A percentile compares a stretch with the other conserved stretches of the same genome.
These are phyloP conservation scores for Dactylellina haptotyla DNA, from an alignment of 2,329 filamentous ascomycete species.

Conservation along the genomic window DNA sequence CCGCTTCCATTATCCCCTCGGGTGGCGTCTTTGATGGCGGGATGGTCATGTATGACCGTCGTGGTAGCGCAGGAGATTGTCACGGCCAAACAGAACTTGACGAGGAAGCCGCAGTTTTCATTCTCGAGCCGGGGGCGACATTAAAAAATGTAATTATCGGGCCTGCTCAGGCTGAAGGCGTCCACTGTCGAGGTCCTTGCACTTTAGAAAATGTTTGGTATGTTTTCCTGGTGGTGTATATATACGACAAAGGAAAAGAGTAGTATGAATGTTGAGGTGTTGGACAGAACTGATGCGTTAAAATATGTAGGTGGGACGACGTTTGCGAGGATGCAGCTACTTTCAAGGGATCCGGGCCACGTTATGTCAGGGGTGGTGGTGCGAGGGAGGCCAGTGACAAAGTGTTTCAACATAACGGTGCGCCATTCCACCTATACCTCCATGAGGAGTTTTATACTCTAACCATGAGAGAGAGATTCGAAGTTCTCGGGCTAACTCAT, in stretches of 20 bases:
- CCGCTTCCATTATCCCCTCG: slow-evolving; percentile 20
- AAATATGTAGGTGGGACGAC: slow-evolving; percentile 62
- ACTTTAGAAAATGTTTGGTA: slow-evolving; percentile 64
- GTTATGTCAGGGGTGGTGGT: slow-evolving; percentile 61
- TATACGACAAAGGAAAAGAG: too few relatives aligned
- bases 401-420: slow-evolving; percentile 61
- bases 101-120: slow-evolving; percentile 65
- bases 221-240: too few relatives aligned
- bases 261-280: too few relatives aligned
- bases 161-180: slow-evolving; percentile 65
- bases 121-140: slow-evolving; percentile 66
- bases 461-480: too few relatives aligned
- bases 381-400: slow-evolving; percentile 60
- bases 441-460: too few relatives aligned
- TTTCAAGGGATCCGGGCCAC: slow-evolving; percentile 59
- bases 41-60: slow-evolving; percentile 32
- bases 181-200: slow-evolving; percentile 66
- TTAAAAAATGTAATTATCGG: slow-evolving; percentile 69
- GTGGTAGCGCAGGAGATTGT: slow-evolving; percentile 29
- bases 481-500: neutral
- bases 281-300: too few relatives aligned
- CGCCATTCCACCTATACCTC: neutral
- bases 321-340: slow-evolving; percentile 63
- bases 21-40: slow-evolving; percentile 25
- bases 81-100: slow-evolving; percentile 17